Evolutionary conservation across 805 yeast species (phyloP).

Genomic region (Candida incommunis): DNA sequence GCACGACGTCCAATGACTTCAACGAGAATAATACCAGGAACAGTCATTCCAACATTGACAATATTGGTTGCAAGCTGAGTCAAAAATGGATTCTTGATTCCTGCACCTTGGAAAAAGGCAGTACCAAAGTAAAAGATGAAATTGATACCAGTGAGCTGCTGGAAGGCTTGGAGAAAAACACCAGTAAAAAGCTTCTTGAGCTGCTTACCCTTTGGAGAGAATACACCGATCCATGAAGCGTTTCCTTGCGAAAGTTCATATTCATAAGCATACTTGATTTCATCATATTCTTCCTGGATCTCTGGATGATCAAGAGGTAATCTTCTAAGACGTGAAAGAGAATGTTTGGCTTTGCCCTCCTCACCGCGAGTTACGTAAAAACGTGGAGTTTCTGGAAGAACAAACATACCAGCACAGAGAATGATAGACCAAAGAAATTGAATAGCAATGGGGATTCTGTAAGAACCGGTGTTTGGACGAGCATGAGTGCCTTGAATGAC

Average conservation of each 20-base stretch:
- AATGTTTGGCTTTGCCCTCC: slow-evolving; percentile 52
- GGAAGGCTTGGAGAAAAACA: slow-evolving; percentile 28
- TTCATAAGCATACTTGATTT: slow-evolving; percentile 40
- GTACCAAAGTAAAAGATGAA: slow-evolving; percentile 53
- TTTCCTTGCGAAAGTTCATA: slow-evolving; percentile 33
- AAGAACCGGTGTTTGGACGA: slow-evolving; percentile 15
- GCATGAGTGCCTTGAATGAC: slow-evolving; percentile 54
- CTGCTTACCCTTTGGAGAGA: slow-evolving; percentile 1
- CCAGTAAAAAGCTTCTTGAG: slow-evolving; percentile 19
- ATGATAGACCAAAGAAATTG: slow-evolving; percentile 75
- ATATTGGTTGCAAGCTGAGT: slow-evolving; percentile 28
- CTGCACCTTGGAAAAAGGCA: slow-evolving; percentile 28
- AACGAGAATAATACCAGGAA: slow-evolving; percentile 39
- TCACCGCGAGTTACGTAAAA: slow-evolving; percentile 50
- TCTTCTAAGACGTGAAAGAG: slow-evolving; percentile 51
- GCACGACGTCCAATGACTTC: slow-evolving; percentile 56
- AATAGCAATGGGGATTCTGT: slow-evolving; percentile 60
- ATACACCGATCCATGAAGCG: slow-evolving; percentile 19
- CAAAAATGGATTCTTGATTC: slow-evolving; percentile 37
- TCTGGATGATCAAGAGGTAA: slow-evolving; percentile 28
- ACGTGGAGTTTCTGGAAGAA: slow-evolving; percentile 71
- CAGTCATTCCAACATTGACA: slow-evolving; percentile 36
- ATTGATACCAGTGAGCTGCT: slow-evolving; percentile 61
- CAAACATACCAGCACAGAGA: slow-evolving; percentile 53
- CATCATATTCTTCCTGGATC: slow-evolving; percentile 26